Evolutionary conservation across 2,329 filamentous ascomycete species (phyloP).

Genomic region (Thelonectria olida): DNA sequence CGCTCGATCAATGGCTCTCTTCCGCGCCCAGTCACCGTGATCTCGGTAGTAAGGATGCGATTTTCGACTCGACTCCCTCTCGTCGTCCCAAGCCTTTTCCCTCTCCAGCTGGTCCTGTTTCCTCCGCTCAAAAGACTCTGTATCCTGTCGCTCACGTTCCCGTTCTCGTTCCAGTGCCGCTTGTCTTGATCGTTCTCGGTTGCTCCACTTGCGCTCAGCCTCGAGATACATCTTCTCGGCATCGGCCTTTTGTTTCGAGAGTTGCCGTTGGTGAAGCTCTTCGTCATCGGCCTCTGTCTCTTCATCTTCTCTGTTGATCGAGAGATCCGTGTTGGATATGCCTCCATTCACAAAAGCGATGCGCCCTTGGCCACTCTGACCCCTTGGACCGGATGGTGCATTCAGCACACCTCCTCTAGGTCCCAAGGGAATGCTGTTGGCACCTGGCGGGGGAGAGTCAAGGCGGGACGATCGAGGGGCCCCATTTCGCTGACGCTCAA

Average conservation of each 20-base stretch:
- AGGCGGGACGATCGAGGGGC: constrained; percentile 70
- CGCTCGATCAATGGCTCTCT: constrained; percentile 76
- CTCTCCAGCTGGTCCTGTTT: constrained; percentile 74
- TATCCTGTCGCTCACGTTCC: constrained; percentile 80
- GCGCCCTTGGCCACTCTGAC: constrained; percentile 70
- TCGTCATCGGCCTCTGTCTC: constrained; percentile 89
- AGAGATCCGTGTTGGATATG: constrained; percentile 66
- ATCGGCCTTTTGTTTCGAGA: constrained; percentile 77
- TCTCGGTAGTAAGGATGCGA: constrained; percentile 87
- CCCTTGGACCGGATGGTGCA: constrained; percentile 73
- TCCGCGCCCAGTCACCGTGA: constrained; percentile 83
- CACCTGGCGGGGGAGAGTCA: constrained; percentile 75
- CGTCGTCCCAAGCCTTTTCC: constrained; percentile 85
- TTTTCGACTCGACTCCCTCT: constrained; percentile 80
- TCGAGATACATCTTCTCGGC: constrained; percentile 84
- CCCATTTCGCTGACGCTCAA: constrained; percentile 79
- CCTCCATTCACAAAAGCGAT: constrained; percentile 85
- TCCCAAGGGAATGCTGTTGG: constrained; percentile 60
- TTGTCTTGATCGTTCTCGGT: constrained; percentile 84
- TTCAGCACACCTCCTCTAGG: constrained; percentile 67
- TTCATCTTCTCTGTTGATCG: constrained; percentile 77
- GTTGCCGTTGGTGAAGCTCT: constrained; percentile 79
- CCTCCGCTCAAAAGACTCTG: constrained; percentile 69
- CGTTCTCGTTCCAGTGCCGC: constrained; percentile 87
- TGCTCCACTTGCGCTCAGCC: constrained; percentile 89